Percentiles rank a stretch among this genome's conserved stretches.
These are phyloP conservation scores for Carex littledalei DNA, from an alignment of 176 grass and related monocot species.

Conservation along the genomic window DNA sequence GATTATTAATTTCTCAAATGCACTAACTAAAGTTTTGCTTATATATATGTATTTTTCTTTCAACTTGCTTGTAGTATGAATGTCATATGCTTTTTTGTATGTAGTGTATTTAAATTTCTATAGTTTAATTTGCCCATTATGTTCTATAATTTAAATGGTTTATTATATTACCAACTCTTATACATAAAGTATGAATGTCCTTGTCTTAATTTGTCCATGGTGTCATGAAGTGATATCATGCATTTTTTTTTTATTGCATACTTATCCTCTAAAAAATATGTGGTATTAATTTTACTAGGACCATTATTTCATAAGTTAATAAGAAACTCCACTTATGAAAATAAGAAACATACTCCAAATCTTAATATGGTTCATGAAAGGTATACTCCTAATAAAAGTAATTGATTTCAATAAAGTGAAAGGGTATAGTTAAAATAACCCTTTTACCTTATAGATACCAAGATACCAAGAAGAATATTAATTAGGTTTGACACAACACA, in stretches of 20 bases:
- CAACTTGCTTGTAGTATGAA: neutral
- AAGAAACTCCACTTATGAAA: neutral
- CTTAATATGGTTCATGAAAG: neutral
- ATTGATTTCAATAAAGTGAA: neutral
- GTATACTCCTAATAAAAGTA: neutral
- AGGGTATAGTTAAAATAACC: neutral
- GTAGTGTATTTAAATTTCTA: neutral
- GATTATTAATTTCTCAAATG: neutral
- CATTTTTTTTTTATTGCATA: neutral
- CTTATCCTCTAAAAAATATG: neutral
- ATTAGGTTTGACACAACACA: conserved; percentile 13
- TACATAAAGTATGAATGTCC: neutral
- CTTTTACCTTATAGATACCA: neutral
- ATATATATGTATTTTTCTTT: neutral
- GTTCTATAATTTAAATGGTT: neutral
- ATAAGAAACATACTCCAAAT: neutral
- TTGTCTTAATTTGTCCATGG: neutral
- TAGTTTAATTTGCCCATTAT: neutral
- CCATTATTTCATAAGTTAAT: neutral
- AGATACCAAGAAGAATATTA: neutral
- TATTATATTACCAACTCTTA: conserved; percentile 10
- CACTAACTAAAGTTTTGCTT: neutral
- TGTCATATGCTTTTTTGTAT: neutral
- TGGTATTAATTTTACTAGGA: neutral
- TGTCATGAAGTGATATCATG: conserved; percentile 3